Conservation (phyloP, 2,329 filamentous ascomycete genomes). For the Hypoxylon sp. region DNA sequence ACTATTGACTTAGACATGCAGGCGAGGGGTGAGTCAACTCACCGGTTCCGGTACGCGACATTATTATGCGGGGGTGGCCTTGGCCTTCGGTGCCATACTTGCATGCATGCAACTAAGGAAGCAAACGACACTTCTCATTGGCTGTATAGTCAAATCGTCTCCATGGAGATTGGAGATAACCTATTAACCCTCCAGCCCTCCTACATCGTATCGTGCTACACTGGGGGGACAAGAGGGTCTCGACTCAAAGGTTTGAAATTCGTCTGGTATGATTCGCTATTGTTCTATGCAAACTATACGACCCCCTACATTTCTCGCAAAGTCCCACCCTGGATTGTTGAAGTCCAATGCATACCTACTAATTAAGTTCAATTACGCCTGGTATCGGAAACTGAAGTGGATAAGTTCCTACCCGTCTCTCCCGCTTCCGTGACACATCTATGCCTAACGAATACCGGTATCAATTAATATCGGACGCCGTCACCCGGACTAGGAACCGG, state of each 20-base stretch:
- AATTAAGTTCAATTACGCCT: constrained; percentile 4
- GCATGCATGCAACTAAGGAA: constrained; percentile 29
- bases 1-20: constrained; percentile 22
- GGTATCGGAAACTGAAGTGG: constrained; percentile 5
- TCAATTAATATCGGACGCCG: constrained; percentile 3
- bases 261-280: constrained; percentile 22
- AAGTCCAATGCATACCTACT: constrained; percentile 6
- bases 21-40: constrained; percentile 10
- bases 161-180: constrained; percentile 21
- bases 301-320: constrained; percentile 10
- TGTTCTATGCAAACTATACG: constrained; percentile 10
- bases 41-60: constrained; percentile 29
- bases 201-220: constrained; percentile 8
- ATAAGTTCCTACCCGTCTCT: not conserved
- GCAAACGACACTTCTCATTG: constrained; percentile 22
- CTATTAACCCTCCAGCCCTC: constrained; percentile 12
- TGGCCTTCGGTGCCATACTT: constrained; percentile 6
- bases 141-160: constrained; percentile 6
- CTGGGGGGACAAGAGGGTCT: constrained; percentile 14
- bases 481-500: not conserved
- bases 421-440: not conserved
- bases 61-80: constrained; percentile 4
- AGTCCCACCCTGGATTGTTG: not conserved
- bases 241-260: constrained; percentile 27
- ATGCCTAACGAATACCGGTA: not conserved